These are phyloP conservation scores for Saccharomyces hybrid DNA, from an alignment of 1,139 yeast species.

Conservation along the genomic window DNA sequence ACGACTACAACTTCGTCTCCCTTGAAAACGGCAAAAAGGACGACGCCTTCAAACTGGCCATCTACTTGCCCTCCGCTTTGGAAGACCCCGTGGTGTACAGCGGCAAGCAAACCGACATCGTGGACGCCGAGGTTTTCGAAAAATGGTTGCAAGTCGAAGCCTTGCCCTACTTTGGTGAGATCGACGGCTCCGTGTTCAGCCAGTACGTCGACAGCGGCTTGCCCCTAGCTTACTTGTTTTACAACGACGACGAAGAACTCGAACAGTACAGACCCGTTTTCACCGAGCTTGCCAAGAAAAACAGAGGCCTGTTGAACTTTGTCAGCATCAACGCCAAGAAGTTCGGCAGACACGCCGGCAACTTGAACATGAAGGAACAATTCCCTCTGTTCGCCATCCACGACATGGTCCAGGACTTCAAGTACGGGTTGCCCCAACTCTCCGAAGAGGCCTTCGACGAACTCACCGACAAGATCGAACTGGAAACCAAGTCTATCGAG, in stretches of 20 bases:
- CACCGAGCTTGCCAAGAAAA: slow-evolving; percentile 57
- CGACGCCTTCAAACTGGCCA: slow-evolving; percentile 33
- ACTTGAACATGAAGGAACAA: slow-evolving; percentile 75
- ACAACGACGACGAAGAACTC: slow-evolving; percentile 61
- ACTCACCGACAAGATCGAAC: slow-evolving; percentile 16
- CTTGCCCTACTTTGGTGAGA: slow-evolving; percentile 86
- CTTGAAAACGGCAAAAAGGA: slow-evolving; percentile 24
- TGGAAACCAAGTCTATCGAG: slow-evolving; percentile 42
- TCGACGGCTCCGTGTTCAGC: slow-evolving; percentile 74
- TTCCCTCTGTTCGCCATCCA: slow-evolving; percentile 92
- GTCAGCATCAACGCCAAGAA: slow-evolving; percentile 78
- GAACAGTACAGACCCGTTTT: slow-evolving; percentile 46
- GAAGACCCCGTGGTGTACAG: slow-evolving; percentile 38
- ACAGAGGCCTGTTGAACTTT: slow-evolving; percentile 77
- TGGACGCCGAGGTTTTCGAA: slow-evolving; percentile 35
- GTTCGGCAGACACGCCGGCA: slow-evolving; percentile 85
- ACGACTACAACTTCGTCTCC: slow-evolving; percentile 17
- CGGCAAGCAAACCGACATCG: slow-evolving; percentile 24
- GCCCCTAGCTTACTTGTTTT: slow-evolving; percentile 87
- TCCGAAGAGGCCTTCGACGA: slow-evolving; percentile 31
- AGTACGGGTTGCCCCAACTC: slow-evolving; percentile 60
- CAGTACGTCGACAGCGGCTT: slow-evolving; percentile 61
- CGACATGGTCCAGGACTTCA: slow-evolving; percentile 56
- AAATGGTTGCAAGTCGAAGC: slow-evolving; percentile 61
- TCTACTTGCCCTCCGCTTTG: slow-evolving; percentile 19